Evolutionary conservation across 495 filamentous ascomycete genomes (phyloP), one percentile per base, ranked within the genome.

Genomic region (Extremus antarcticus): DNA sequence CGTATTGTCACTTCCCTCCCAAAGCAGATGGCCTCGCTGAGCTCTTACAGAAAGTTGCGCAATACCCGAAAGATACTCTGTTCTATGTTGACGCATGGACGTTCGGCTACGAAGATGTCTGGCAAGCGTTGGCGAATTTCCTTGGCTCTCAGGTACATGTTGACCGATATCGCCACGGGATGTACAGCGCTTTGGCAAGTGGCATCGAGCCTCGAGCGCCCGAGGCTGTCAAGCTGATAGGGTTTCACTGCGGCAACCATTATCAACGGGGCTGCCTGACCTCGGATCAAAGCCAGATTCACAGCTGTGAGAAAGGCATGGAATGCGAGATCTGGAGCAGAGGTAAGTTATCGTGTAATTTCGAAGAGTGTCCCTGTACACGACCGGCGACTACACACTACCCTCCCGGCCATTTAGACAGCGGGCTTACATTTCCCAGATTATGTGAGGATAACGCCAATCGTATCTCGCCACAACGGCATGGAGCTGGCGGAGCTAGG

Each of bases 51-150:
- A 86, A 89, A 63, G 73, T 94, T 0, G 63, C 70, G 0, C 61
- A 71, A 11, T 95, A 92, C 67, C 86, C 90, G 0, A 53, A 71
- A 10, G 79, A 90, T 21, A 94, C 88, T 0, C 69, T 82, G 3
- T 95, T 96, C 62, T 86, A 94, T 67, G 78, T 97, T 47, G 76
- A 88, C 47, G 79, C 90, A 1, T 96, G 90, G 91, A 97, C 91
- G 1, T 94, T 92, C 66, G 91, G 91, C 49, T 84, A 77, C 63
- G 88, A 95, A 66, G 87, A 95, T 53, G 88, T 95, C 0, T 96
- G 90, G 90, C 73, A 88, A 53, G 85, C 88, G 2, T 70, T 97
- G 13, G 82, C 88, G 0, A 78, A 81, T 13, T 77, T 79, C 10
- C 70, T 96, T 1, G 67, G 78, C 21, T 81, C 81, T 1, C 57